These are phyloP conservation scores for Cercospora zeae-maydis DNA, from an alignment of 2,329 filamentous ascomycete genomes.

Conservation along the genomic window DNA sequence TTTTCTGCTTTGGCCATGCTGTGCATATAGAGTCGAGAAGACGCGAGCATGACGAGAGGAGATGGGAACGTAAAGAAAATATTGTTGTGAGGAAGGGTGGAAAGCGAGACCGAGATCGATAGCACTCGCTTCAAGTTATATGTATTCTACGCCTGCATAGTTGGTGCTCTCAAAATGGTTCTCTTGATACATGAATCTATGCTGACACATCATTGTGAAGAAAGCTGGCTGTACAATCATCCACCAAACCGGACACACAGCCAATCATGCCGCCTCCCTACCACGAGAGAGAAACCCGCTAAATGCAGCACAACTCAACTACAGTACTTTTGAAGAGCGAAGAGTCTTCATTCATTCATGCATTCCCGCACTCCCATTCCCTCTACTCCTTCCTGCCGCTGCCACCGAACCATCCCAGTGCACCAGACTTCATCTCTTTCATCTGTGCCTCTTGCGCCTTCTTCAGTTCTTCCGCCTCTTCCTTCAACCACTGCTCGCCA, in stretches of 20 bases:
- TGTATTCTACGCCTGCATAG: too few species aligned
- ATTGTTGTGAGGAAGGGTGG: neutral
- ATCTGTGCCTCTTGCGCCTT: conserved; percentile 86
- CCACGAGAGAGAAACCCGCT: neutral
- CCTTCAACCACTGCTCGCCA: conserved; percentile 91
- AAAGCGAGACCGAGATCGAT: neutral
- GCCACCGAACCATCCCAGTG: conserved; percentile 53
- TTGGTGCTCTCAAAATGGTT: too few species aligned
- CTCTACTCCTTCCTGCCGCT: conserved; percentile 29
- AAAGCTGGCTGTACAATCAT: neutral
- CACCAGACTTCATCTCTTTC: conserved; percentile 82
- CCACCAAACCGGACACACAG: neutral
- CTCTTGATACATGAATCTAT: neutral
- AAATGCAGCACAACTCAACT: conserved; percentile 2
- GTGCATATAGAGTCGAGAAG: neutral
- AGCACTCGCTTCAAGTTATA: too few species aligned
- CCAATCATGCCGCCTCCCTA: neutral
- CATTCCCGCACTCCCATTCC: neutral
- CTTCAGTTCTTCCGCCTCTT: conserved; percentile 84
- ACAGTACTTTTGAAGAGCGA: neutral
- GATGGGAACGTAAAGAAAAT: neutral
- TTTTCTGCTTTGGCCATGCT: neutral
- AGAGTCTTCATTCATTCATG: neutral
- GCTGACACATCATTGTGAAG: neutral
- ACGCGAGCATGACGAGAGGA: neutral